Conservation (phyloP, 2,329 filamentous ascomycete species). For the Aureobasidium musti region DNA sequence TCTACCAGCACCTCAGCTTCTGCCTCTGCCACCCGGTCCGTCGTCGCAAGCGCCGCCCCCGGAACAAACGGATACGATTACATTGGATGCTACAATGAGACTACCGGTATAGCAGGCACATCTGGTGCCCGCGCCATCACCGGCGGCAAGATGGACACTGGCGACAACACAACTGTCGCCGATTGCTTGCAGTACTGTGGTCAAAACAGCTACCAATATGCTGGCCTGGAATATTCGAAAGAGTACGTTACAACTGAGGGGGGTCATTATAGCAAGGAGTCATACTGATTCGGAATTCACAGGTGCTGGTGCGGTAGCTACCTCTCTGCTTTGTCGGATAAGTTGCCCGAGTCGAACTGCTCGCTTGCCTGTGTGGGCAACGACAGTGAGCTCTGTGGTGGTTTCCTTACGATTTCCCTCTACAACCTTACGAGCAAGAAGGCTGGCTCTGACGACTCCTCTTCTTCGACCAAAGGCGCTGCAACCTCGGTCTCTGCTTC, state of each 20-base stretch:
- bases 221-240: slow-evolving; percentile 58
- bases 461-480: slow-evolving; percentile 11
- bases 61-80: slow-evolving; percentile 49
- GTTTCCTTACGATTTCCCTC: slow-evolving; percentile 45
- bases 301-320: slow-evolving; percentile 59
- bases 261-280: background rate
- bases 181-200: slow-evolving; percentile 57
- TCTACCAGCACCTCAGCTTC: slow-evolving; percentile 37
- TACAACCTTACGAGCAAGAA: slow-evolving; percentile 37
- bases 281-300: background rate
- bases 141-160: slow-evolving; percentile 47
- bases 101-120: slow-evolving; percentile 45
- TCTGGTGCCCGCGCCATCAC: slow-evolving; percentile 51
- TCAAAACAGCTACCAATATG: slow-evolving; percentile 47
- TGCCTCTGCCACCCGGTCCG: slow-evolving; percentile 34
- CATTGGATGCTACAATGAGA: slow-evolving; percentile 62
- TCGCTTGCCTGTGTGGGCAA: slow-evolving; percentile 58
- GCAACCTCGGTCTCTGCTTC: slow-evolving; percentile 2
- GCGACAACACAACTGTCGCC: slow-evolving; percentile 53
- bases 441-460: background rate
- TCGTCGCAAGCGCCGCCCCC: slow-evolving; percentile 28
- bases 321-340: slow-evolving; percentile 52
- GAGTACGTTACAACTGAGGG: slow-evolving; percentile 41
- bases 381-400: slow-evolving; percentile 56
- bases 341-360: slow-evolving; percentile 54